Base-by-base conservation (phyloP, 2,329 filamentous ascomycete genomes). In the Apiospora malaysiana region DNA sequence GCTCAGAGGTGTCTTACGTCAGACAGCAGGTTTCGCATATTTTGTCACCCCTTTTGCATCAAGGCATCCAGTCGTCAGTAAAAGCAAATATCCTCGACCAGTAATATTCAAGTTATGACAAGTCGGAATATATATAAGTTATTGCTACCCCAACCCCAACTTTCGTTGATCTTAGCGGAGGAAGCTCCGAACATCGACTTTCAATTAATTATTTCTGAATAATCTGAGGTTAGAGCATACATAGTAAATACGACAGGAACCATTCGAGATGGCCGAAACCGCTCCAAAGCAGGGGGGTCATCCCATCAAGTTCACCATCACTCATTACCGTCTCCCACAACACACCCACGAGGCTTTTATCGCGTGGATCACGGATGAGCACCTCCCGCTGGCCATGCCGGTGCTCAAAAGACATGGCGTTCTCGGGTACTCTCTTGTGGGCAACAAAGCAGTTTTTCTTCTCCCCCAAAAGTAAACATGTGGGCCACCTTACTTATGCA, bases 261-360 rank as follows among this genome's bases (percentile, higher is more conserved):
- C 5, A n/a, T 37, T 37, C 27, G 9, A 12, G 18, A 74, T 78
- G 9, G 71, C 68, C 23, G 68, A 69, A 63, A 18, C 21, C 10
- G 8, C 21, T 21, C 23, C 10, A 10, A 49, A 69, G 40, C 25
- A 69, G 9, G 68, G 21, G 56, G 69, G 45, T 42, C 66, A 66
- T 9, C 70, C 66, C 42, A 16, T 59, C 7, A 79, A 78, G 71
- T 77, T 73, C 71, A 79, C 77, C 14, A 70, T 79, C 32, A 78
- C 75, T 23, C 78, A 79, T 66, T 74, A 79, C 68, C 76, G 78
- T 51, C 74, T 74, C 65, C 71, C 69, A 4, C 65, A 79, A 25
- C 76, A 76, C 67, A 77, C 79, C 7, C 78, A 80, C 68, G 76
- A 80, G 66, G 76, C 68, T 32, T 80, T 80, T 69, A 77, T 79